phyloP scores from a whole-genome alignment of 1,139 yeast species.

The Blastobotrys proliferans region DNA sequence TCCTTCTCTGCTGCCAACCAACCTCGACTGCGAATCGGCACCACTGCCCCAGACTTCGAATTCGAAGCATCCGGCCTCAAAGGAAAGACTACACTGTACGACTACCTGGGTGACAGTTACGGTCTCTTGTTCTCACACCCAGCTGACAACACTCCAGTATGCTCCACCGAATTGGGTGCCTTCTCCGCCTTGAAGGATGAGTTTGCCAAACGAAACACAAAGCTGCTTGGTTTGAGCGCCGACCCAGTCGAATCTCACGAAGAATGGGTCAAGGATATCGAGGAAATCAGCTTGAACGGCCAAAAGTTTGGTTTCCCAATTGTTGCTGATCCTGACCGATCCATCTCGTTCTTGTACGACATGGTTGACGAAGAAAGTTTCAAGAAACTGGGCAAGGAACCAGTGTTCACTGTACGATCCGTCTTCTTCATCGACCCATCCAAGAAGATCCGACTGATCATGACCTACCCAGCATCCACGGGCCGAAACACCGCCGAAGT shows the following conservation, averaged over 20 bases:
- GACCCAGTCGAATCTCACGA: constrained; percentile 73
- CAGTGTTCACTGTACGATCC: constrained; percentile 78
- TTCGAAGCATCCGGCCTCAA: constrained; percentile 73
- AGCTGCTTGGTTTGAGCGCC: constrained; percentile 81
- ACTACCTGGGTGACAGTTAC: constrained; percentile 79
- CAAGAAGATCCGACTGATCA: constrained; percentile 75
- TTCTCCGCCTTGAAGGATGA: constrained; percentile 82
- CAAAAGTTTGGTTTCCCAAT: constrained; percentile 76
- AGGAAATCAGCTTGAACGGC: constrained; percentile 64
- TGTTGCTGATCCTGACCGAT: constrained; percentile 76
- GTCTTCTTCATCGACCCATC: constrained; percentile 84
- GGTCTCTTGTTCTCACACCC: constrained; percentile 86
- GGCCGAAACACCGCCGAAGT: constrained; percentile 91
- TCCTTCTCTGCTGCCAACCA: constrained; percentile 24
- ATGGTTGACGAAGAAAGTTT: constrained; percentile 90
- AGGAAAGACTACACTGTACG: constrained; percentile 78
- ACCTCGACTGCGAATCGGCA: constrained; percentile 55
- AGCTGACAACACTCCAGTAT: constrained; percentile 91
- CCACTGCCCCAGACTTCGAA: constrained; percentile 78
- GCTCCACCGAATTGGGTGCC: constrained; percentile 93
- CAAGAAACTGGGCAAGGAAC: constrained; percentile 52
- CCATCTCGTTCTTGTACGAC: constrained; percentile 78
- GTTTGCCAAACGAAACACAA: constrained; percentile 72
- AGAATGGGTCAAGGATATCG: constrained; percentile 83
- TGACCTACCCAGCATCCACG: constrained; percentile 86